Percentiles rank a stretch among this genome's conserved stretches.
These are phyloP conservation scores for Ceratocystis destructans DNA, from an alignment of 2,329 filamentous ascomycete genomes.

Conservation along the genomic window DNA sequence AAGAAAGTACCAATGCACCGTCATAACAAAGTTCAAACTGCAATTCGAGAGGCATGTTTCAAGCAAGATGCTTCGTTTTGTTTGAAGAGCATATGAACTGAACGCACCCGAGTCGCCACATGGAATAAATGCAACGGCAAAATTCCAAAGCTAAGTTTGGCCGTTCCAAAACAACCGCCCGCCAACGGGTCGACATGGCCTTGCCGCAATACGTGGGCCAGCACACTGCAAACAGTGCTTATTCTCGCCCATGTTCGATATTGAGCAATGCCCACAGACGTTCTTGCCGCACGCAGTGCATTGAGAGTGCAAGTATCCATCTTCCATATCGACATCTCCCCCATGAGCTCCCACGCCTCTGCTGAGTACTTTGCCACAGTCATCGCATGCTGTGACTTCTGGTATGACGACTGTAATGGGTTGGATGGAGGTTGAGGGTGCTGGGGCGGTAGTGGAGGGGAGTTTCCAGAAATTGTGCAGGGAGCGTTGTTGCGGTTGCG, in stretches of 20 bases:
- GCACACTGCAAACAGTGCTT: conserved; percentile 41
- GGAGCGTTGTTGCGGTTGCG: conserved; percentile 31
- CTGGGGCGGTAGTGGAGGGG: conserved; percentile 27
- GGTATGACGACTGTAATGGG: background rate
- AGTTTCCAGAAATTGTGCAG: conserved; percentile 51
- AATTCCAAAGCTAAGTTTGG: background rate
- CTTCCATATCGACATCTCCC: conserved; percentile 28
- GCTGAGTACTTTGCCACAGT: conserved; percentile 32
- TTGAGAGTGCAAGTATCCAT: conserved; percentile 23
- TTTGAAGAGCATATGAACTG: background rate
- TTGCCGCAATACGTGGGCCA: conserved; percentile 24
- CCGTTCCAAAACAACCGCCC: background rate
- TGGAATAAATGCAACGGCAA: too few species aligned
- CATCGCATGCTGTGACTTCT: conserved; percentile 35
- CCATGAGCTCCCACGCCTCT: conserved; percentile 25
- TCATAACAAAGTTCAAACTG: too few species aligned
- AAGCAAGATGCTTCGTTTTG: background rate
- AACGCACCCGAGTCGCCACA: background rate
- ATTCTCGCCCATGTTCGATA: conserved; percentile 43
- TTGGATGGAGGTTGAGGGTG: conserved; percentile 7
- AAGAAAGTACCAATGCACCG: too few species aligned
- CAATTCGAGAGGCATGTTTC: background rate
- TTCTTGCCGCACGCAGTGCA: conserved; percentile 41
- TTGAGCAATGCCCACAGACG: conserved; percentile 46
- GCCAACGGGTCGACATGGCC: conserved; percentile 22